Evolutionary conservation across 441 rosid genomes (phyloP).

Genomic region (Adansonia madagascariensis): DNA sequence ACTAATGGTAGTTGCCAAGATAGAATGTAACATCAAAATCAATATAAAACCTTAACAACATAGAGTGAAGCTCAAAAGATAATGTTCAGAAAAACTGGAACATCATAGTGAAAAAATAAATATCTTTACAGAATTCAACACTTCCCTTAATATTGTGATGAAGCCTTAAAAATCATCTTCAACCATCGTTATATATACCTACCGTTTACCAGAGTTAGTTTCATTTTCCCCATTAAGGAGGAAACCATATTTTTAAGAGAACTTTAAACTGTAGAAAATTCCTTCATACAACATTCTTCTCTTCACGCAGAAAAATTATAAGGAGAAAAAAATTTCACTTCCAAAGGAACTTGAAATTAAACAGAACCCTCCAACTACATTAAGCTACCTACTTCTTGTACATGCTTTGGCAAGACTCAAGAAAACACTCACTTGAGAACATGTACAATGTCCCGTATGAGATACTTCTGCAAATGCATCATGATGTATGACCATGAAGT

Average conservation of each 20-base stretch:
- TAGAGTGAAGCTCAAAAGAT: slow-evolving; percentile 12
- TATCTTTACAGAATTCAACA: slow-evolving; percentile 11
- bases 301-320: slow-evolving; percentile 3
- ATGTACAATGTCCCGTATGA: slow-evolving; percentile 49
- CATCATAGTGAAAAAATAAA: neutral
- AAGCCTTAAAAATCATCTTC: neutral
- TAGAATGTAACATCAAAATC: slow-evolving; percentile 14
- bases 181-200: neutral
- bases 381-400: neutral
- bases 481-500: slow-evolving; percentile 73
- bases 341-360: neutral
- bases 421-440: slow-evolving; percentile 62
- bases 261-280: neutral
- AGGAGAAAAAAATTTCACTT: neutral
- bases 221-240: slow-evolving; percentile 4
- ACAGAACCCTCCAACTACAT: neutral
- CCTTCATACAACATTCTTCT: neutral
- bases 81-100: neutral
- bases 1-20: neutral
- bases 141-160: neutral
- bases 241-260: neutral
- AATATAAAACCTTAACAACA: neutral
- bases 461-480: slow-evolving; percentile 75
- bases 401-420: slow-evolving; percentile 8
- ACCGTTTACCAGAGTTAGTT: neutral